Evolutionary conservation across 192 early-diverging fungal genomes (phyloP).

Genomic region (Podila clonocystis): DNA sequence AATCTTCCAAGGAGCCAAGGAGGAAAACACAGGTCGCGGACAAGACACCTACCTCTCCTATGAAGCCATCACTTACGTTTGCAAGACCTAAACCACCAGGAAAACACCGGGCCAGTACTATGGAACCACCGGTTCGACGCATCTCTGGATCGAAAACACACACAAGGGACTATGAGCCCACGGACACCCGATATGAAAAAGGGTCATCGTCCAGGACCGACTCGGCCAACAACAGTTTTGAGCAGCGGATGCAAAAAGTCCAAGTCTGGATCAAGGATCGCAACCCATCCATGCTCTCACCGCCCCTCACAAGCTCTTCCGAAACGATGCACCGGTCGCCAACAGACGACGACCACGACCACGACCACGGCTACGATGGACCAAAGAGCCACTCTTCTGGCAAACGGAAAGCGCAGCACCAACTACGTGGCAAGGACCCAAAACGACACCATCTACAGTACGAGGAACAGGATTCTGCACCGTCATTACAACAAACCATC

Average conservation of each 20-base stretch:
- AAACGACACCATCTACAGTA: conserved; percentile 13
- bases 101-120: neutral
- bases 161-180: neutral
- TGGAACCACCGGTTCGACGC: neutral
- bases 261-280: conserved; percentile 33
- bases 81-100: conserved; percentile 29
- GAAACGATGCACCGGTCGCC: conserved; percentile 2
- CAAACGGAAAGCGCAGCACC: conserved; percentile 32
- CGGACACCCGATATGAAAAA: neutral
- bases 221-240: conserved; percentile 5
- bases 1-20: neutral
- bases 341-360: neutral
- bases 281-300: conserved; percentile 32
- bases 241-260: conserved; percentile 39
- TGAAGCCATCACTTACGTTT: conserved; percentile 1
- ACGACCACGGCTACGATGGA: conserved; percentile 6
- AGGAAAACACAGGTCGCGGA: neutral
- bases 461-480: neutral
- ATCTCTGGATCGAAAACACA: neutral
- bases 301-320: conserved; percentile 20
- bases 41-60: neutral
- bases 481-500: neutral
- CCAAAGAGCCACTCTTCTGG: neutral
- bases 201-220: neutral
- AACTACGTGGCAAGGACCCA: conserved; percentile 16